phyloP scores from a whole-genome alignment of 345 rosid genomes.

The Eutrema japonicum region DNA sequence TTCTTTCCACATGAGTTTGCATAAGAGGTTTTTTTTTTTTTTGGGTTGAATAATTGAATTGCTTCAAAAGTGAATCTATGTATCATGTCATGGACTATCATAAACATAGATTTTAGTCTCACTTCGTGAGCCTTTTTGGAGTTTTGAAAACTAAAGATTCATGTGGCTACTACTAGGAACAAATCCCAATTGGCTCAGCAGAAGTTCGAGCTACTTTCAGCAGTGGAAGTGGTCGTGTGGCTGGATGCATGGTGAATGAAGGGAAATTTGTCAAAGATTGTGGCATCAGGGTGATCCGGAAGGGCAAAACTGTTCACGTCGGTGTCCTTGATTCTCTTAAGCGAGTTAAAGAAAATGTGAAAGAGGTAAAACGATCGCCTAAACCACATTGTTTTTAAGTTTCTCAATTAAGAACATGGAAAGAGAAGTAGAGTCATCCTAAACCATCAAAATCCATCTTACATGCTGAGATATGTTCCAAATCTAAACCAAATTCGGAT shows the following conservation, averaged over 20 bases:
- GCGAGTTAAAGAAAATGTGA: conserved; percentile 87
- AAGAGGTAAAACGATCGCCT: conserved; percentile 65
- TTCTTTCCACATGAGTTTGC: conserved; percentile 21
- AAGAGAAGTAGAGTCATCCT: neutral
- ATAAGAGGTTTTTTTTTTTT: neutral
- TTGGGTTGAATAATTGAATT: conserved; percentile 4
- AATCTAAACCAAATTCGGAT: conserved; percentile 1
- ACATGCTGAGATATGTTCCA: conserved; percentile 10
- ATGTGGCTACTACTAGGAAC: conserved; percentile 61
- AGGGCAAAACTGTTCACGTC: conserved; percentile 62
- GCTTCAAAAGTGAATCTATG: conserved; percentile 21
- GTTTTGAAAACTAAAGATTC: conserved; percentile 41
- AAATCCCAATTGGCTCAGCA: conserved; percentile 81
- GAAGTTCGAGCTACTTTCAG: conserved; percentile 90
- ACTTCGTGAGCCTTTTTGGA: conserved; percentile 18
- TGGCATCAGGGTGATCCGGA: conserved; percentile 77
- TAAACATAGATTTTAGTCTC: conserved; percentile 7
- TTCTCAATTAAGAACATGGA: neutral
- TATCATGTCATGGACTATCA: conserved; percentile 15
- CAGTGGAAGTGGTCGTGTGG: conserved; percentile 98
- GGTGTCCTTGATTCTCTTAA: conserved; percentile 84
- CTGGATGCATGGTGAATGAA: conserved; percentile 96
- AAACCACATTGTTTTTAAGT: neutral
- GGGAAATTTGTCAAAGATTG: conserved; percentile 88
- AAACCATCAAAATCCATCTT: neutral